phyloP scores from a whole-genome alignment of 225 moss, liverwort and hornwort species.

The Lunularia cruciata region DNA sequence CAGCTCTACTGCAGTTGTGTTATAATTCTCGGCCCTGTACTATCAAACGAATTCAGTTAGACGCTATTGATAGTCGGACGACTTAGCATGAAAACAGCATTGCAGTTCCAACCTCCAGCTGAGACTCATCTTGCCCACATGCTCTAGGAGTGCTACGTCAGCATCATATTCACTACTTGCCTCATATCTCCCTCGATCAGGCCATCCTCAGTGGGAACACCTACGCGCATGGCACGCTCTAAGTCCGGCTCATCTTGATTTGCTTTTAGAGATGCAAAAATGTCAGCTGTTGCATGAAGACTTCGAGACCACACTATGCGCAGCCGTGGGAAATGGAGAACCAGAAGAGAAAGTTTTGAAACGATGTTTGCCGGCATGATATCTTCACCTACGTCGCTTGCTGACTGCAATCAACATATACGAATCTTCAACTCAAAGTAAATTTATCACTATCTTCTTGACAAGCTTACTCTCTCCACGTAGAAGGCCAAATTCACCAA shows the following conservation, averaged over 20 bases:
- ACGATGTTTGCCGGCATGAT: conserved; percentile 79
- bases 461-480: too few relatives aligned
- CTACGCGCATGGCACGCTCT: conserved; percentile 86
- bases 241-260: conserved; percentile 98
- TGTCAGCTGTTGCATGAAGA: conserved; percentile 95
- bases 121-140: neutral
- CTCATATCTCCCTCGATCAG: conserved; percentile 94
- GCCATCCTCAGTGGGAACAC: conserved; percentile 97
- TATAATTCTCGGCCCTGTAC: conserved; percentile 86
- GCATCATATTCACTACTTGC: conserved; percentile 28
- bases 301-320: conserved; percentile 99
- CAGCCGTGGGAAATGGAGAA: conserved; percentile 92
- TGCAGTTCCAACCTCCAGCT: too few relatives aligned
- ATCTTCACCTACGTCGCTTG: conserved; percentile 84
- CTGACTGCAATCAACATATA: conserved; percentile 61
- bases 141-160: neutral
- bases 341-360: conserved; percentile 86
- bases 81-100: too few relatives aligned
- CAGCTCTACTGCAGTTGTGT: conserved; percentile 87
- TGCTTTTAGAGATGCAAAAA: conserved; percentile 85
- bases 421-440: too few relatives aligned
- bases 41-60: neutral
- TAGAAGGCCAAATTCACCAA: too few relatives aligned
- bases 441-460: too few relatives aligned
- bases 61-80: too few relatives aligned